Percentiles rank a stretch among this genome's conserved stretches.
Conservation (phyloP, 371 early-diverging fungal species). For the Aphelidium insulamus region DNA sequence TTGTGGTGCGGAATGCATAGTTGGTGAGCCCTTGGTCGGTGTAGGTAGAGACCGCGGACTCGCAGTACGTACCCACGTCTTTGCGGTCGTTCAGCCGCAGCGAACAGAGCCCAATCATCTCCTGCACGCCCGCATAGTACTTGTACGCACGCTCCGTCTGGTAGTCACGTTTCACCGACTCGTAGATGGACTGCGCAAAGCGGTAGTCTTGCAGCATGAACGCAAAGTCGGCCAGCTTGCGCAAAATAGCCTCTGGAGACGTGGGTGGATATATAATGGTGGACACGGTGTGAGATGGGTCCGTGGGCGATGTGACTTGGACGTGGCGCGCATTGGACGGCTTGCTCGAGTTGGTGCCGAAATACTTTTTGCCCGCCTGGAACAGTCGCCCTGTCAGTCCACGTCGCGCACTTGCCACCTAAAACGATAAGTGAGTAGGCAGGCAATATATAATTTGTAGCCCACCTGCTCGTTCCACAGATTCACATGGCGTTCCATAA, state of each 20-base stretch:
- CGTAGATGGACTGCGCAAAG: slow-evolving; percentile 68
- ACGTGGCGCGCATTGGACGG: slow-evolving; percentile 13
- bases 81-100: slow-evolving; percentile 27
- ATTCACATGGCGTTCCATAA: slow-evolving; percentile 69
- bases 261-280: slow-evolving; percentile 34
- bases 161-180: slow-evolving; percentile 72
- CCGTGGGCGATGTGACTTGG: not conserved
- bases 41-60: slow-evolving; percentile 49
- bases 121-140: slow-evolving; percentile 65
- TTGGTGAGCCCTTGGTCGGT: slow-evolving; percentile 29
- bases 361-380: slow-evolving; percentile 53
- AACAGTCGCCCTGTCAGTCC: slow-evolving; percentile 77
- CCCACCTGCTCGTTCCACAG: slow-evolving; percentile 65
- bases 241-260: slow-evolving; percentile 71
- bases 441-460: not conserved
- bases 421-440: slow-evolving; percentile 3
- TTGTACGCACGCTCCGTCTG: slow-evolving; percentile 56
- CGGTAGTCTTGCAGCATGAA: slow-evolving; percentile 85
- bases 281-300: not conserved
- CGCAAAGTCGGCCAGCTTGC: slow-evolving; percentile 77
- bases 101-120: slow-evolving; percentile 74
- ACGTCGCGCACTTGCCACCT: slow-evolving; percentile 59
- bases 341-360: slow-evolving; percentile 27
- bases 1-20: slow-evolving; percentile 42
- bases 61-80: slow-evolving; percentile 50